Conservation (phyloP, 2,329 filamentous ascomycete genomes). For the Clonostachys chloroleuca region DNA sequence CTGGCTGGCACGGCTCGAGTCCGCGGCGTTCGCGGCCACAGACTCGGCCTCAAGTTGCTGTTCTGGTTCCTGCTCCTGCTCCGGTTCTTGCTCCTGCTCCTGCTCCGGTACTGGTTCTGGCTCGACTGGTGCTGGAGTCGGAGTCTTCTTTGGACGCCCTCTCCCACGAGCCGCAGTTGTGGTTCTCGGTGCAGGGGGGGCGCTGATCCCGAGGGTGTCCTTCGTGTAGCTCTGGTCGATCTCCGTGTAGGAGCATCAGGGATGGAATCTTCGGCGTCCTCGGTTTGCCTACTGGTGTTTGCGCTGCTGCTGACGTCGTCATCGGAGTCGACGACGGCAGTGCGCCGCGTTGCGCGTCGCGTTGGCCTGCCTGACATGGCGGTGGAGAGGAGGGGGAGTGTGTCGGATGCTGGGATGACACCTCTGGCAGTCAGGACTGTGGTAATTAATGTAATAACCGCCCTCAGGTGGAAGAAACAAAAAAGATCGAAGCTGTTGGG, state of each 20-base stretch:
- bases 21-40: constrained; percentile 39
- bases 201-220: constrained; percentile 40
- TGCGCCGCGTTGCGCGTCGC: constrained; percentile 56
- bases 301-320: constrained; percentile 62
- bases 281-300: constrained; percentile 36
- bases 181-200: constrained; percentile 35
- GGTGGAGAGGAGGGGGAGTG: not conserved
- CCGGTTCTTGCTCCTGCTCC: constrained; percentile 6
- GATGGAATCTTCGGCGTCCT: constrained; percentile 73
- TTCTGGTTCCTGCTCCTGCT: constrained; percentile 2
- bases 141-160: constrained; percentile 36
- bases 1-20: not conserved
- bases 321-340: constrained; percentile 74
- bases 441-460: too few relatives aligned
- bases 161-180: constrained; percentile 18
- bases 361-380: constrained; percentile 32
- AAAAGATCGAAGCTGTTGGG: too few relatives aligned
- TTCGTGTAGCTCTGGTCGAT: constrained; percentile 24
- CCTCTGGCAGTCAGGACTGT: too few relatives aligned
- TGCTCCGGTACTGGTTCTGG: not conserved
- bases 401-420: too few relatives aligned
- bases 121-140: constrained; percentile 14
- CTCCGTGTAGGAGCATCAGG: constrained; percentile 49
- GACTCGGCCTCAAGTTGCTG: constrained; percentile 22
- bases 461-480: too few relatives aligned